A percentile compares a stretch with the other conserved stretches of the same genome.
phyloP scores from a whole-genome alignment of 257 asterid species.

The Nicotiana benthamiana region DNA sequence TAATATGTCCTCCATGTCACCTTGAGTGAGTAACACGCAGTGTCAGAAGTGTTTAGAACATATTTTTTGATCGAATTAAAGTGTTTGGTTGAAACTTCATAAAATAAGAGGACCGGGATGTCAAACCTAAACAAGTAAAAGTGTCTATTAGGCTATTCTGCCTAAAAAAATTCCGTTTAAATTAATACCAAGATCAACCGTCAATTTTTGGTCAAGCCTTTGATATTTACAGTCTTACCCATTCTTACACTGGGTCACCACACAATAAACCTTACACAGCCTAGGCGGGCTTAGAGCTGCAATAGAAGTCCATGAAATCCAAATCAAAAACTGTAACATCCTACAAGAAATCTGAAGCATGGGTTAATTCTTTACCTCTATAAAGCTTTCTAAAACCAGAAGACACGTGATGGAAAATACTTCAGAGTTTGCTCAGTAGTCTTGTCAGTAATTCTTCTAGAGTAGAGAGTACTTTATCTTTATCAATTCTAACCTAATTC shows the following conservation, averaged over 20 bases:
- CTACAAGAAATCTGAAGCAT: background rate
- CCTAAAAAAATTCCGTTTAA: background rate
- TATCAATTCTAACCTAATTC: background rate
- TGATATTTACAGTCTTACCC: background rate
- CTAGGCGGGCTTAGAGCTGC: background rate
- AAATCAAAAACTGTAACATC: background rate
- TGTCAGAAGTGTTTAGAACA: too few relatives aligned
- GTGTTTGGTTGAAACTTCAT: too few relatives aligned
- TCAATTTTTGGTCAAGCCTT: background rate
- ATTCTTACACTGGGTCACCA: background rate
- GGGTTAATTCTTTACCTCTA: background rate
- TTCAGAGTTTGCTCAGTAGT: background rate
- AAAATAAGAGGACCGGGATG: too few relatives aligned
- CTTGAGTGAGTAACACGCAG: too few relatives aligned
- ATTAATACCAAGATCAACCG: background rate
- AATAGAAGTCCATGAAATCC: background rate
- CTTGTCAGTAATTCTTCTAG: background rate
- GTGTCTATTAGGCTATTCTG: too few relatives aligned
- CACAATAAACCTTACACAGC: background rate
- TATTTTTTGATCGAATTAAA: too few relatives aligned
- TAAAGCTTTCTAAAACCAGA: background rate
- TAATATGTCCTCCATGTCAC: too few relatives aligned
- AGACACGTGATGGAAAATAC: background rate
- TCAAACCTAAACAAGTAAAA: too few relatives aligned
- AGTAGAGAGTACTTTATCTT: background rate